A percentile compares a stretch with the other conserved stretches of the same genome.
Conservation (phyloP, 176 grass and related monocot species). For the Zea mays region DNA sequence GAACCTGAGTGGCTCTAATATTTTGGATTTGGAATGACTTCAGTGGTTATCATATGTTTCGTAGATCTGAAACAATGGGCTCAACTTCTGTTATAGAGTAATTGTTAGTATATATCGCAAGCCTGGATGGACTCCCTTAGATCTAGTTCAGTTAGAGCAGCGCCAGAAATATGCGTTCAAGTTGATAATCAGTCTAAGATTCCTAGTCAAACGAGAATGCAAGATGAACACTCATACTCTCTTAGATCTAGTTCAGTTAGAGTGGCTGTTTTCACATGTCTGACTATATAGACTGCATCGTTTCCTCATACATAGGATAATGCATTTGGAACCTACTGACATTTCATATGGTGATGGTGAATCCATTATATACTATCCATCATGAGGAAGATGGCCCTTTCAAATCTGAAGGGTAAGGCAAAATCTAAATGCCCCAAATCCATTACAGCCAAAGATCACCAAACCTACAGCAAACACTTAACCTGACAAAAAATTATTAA, state of each 20-base stretch:
- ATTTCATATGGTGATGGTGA: constrained; percentile 5
- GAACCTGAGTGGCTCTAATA: background rate
- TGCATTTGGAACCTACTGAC: background rate
- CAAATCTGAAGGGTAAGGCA: background rate
- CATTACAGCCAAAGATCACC: background rate
- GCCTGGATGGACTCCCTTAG: background rate
- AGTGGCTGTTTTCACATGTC: background rate
- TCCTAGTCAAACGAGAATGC: background rate
- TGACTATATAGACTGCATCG: background rate
- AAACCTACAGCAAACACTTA: background rate
- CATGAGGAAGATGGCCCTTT: background rate
- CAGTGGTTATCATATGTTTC: background rate
- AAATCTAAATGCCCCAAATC: background rate
- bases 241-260: background rate
- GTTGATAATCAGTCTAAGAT: background rate
- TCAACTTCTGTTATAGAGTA: constrained; percentile 6
- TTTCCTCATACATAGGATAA: background rate
- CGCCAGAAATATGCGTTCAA: background rate
- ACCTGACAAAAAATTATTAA: background rate
- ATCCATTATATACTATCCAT: background rate
- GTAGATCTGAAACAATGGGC: background rate
- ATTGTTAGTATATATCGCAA: background rate
- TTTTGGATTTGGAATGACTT: background rate
- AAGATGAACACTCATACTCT: background rate
- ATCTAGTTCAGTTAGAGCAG: constrained; percentile 15